phyloP scores from a whole-genome alignment of 257 asterid species.

The Scutellaria barbata region DNA sequence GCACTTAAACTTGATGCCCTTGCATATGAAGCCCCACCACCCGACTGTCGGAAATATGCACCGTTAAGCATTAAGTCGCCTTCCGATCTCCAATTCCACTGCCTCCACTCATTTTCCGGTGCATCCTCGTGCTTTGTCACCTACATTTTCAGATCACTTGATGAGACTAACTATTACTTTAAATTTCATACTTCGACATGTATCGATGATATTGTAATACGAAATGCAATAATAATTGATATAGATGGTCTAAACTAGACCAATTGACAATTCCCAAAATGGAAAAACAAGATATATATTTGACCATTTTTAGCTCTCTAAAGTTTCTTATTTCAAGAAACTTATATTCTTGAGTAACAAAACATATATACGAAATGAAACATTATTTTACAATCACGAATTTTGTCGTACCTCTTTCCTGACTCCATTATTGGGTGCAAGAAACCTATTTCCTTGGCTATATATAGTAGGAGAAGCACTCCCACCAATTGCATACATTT shows the following conservation, averaged over 20 bases:
- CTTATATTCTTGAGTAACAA: too few species aligned
- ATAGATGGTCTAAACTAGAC: neutral
- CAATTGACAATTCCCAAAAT: too few species aligned
- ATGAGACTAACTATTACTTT: neutral
- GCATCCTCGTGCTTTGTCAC: conserved; percentile 93
- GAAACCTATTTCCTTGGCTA: conserved; percentile 87
- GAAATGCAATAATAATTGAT: neutral
- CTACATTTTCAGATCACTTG: conserved; percentile 31
- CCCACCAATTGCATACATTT: conserved; percentile 89
- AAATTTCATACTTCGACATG: neutral
- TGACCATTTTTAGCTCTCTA: too few species aligned
- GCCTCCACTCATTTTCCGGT: conserved; percentile 76
- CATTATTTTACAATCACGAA: too few species aligned
- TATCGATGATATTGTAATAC: neutral
- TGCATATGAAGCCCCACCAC: conserved; percentile 69
- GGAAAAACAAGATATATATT: too few species aligned
- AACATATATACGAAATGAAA: too few species aligned
- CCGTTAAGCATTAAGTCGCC: conserved; percentile 91
- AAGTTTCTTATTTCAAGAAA: too few species aligned
- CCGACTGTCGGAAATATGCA: conserved; percentile 71
- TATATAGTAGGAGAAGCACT: conserved; percentile 85
- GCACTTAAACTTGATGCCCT: conserved; percentile 86
- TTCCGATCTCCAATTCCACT: conserved; percentile 89
- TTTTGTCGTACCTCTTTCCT: conserved; percentile 53
- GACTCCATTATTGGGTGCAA: conserved; percentile 57